A percentile compares a stretch with the other conserved stretches of the same genome.
Evolutionary conservation across 2,329 filamentous ascomycete species (phyloP).

Genomic region (Ceratocystis colombiana): DNA sequence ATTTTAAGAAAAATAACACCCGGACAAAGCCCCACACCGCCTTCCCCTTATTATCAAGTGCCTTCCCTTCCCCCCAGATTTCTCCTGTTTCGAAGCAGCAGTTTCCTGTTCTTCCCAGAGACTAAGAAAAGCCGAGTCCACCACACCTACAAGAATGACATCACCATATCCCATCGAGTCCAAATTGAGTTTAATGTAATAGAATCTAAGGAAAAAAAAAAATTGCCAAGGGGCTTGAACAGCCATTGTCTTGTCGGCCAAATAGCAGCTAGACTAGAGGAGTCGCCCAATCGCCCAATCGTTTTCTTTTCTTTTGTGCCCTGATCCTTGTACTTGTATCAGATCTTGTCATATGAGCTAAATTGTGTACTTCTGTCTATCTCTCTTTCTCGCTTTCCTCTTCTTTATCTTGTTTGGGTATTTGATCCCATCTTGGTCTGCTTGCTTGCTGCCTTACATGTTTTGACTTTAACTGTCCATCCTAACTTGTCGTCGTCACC

Average conservation of each 20-base stretch:
- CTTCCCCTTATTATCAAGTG: neutral
- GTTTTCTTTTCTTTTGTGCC: neutral
- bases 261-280: too few relatives aligned
- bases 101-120: neutral
- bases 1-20: conserved; percentile 13
- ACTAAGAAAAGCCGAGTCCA: neutral
- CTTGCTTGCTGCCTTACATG: neutral
- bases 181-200: too few relatives aligned
- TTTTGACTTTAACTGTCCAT: neutral
- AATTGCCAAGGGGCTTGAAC: too few relatives aligned
- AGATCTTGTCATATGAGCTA: conserved; percentile 2
- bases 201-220: too few relatives aligned
- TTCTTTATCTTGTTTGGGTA: neutral
- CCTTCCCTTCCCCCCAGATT: neutral
- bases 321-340: neutral
- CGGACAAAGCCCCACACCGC: neutral
- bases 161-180: neutral
- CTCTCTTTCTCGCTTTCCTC: neutral
- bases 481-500: neutral
- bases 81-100: neutral
- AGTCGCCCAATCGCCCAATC: too few relatives aligned
- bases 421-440: neutral
- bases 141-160: neutral
- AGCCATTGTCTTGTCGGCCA: too few relatives aligned
- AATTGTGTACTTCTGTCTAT: neutral